A percentile compares a stretch with the other conserved stretches of the same genome.
These are phyloP conservation scores for Rubia peregrina DNA, from an alignment of 305 asterid genomes.

Conservation along the genomic window DNA sequence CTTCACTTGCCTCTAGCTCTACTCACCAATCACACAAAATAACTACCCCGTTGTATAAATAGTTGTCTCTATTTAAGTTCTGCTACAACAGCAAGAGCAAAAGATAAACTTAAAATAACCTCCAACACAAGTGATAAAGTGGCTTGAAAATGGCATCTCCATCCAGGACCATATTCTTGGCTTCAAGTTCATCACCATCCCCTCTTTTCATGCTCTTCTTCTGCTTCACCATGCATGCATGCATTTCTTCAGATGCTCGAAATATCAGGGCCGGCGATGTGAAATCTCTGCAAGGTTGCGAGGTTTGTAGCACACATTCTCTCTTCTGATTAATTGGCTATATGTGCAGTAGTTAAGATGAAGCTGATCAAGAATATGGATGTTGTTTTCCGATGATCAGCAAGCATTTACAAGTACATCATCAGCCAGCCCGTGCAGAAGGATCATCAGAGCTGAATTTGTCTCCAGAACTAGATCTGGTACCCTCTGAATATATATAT, in stretches of 20 bases:
- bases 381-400: background rate
- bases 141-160: constrained; percentile 4
- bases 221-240: constrained; percentile 27
- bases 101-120: too few species aligned
- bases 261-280: constrained; percentile 5
- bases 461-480: constrained; percentile 16
- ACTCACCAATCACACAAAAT: background rate
- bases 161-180: background rate
- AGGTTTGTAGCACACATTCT: constrained; percentile 17
- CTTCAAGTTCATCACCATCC: constrained; percentile 10
- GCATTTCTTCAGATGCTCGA: constrained; percentile 12
- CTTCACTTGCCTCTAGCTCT: background rate
- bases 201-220: constrained; percentile 17
- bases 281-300: constrained; percentile 2
- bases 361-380: constrained; percentile 6
- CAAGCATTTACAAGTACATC: constrained; percentile 2
- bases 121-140: too few species aligned
- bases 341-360: constrained; percentile 5
- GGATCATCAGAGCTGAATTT: background rate
- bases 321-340: background rate
- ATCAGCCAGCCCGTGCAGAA: background rate
- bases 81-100: too few species aligned
- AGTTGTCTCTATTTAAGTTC: background rate
- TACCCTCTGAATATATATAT: background rate
- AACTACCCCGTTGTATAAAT: background rate